Percentiles rank a stretch among this genome's conserved stretches.
These are phyloP conservation scores for Pseudopithomyces maydicus DNA, from an alignment of 2,329 filamentous ascomycete genomes.

Conservation along the genomic window DNA sequence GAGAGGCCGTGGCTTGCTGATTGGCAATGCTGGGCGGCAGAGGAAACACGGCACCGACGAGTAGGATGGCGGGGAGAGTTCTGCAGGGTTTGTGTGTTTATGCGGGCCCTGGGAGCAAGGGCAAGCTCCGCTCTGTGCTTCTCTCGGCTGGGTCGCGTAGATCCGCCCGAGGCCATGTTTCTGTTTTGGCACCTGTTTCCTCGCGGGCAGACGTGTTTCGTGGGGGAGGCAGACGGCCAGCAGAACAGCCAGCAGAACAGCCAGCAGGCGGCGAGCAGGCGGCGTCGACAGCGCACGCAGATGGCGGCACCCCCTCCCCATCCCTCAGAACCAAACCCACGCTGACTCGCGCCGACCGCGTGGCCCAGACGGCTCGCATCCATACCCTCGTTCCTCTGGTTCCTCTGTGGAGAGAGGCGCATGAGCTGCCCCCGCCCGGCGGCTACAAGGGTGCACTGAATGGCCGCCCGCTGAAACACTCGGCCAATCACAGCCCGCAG, in stretches of 20 bases:
- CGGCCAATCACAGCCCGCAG: constrained; percentile 35
- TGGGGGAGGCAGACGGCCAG: no score
- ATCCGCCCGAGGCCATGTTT: constrained; percentile 1
- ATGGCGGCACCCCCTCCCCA: no score
- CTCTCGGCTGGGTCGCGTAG: constrained; percentile 6
- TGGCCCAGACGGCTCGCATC: constrained; percentile 1
- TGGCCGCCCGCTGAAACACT: constrained; percentile 36
- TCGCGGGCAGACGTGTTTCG: background rate
- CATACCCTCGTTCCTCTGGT: background rate
- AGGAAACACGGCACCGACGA: constrained; percentile 7
- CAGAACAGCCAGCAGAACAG: no score
- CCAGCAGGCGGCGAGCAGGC: no score
- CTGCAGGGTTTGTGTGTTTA: constrained; percentile 11
- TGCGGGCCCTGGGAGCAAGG: constrained; percentile 6
- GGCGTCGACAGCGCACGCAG: constrained; percentile 2
- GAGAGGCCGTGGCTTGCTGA: constrained; percentile 8
- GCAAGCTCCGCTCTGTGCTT: constrained; percentile 4
- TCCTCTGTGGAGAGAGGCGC: constrained; percentile 7
- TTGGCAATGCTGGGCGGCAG: constrained; percentile 13
- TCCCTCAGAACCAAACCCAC: background rate
- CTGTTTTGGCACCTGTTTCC: background rate
- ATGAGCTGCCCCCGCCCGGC: constrained; percentile 37
- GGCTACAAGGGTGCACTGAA: constrained; percentile 34
- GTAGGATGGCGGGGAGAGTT: background rate
- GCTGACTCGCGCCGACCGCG: constrained; percentile 2